phyloP scores from a whole-genome alignment of 2,329 filamentous ascomycete species.

The Sarocladiaceae sp. region DNA sequence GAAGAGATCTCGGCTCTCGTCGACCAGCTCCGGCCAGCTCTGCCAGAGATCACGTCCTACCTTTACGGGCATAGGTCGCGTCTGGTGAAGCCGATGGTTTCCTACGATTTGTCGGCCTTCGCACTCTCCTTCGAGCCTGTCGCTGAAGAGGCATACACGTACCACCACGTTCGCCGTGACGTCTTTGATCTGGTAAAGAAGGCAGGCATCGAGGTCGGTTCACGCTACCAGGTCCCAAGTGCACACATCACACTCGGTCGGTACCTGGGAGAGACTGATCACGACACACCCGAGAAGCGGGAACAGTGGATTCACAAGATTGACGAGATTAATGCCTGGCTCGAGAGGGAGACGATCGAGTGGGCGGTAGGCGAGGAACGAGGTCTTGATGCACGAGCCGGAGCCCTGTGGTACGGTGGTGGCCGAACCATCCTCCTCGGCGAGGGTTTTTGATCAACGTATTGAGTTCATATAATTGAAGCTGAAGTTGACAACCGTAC shows the following conservation, averaged over 20 bases:
- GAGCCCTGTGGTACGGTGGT: slow-evolving; percentile 80
- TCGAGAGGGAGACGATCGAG: slow-evolving; percentile 56
- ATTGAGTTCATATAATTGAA: slow-evolving; percentile 10
- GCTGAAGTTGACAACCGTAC: slow-evolving; percentile 6
- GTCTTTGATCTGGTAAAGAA: slow-evolving; percentile 56
- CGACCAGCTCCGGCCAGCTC: slow-evolving; percentile 45
- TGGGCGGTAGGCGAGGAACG: slow-evolving; percentile 86
- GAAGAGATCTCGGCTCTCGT: slow-evolving; percentile 62
- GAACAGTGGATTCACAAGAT: slow-evolving; percentile 61
- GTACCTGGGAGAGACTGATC: slow-evolving; percentile 65
- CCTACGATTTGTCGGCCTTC: slow-evolving; percentile 78
- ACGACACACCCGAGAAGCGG: slow-evolving; percentile 52
- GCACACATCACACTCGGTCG: slow-evolving; percentile 84
- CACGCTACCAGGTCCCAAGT: slow-evolving; percentile 81
- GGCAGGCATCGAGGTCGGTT: slow-evolving; percentile 63
- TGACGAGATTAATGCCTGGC: slow-evolving; percentile 70
- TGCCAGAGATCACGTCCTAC: slow-evolving; percentile 58
- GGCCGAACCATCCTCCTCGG: slow-evolving; percentile 62
- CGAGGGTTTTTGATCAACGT: slow-evolving; percentile 36
- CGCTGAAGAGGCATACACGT: slow-evolving; percentile 64
- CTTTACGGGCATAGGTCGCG: slow-evolving; percentile 62
- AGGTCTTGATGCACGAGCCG: slow-evolving; percentile 69
- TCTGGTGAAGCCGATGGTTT: slow-evolving; percentile 75
- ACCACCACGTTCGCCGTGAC: slow-evolving; percentile 84
- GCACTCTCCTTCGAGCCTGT: slow-evolving; percentile 85